Percentiles rank a stretch among this genome's conserved stretches.
Evolutionary conservation across 2,329 filamentous ascomycete genomes (phyloP).

Genomic region (Allantophomopsis lycopodina): DNA sequence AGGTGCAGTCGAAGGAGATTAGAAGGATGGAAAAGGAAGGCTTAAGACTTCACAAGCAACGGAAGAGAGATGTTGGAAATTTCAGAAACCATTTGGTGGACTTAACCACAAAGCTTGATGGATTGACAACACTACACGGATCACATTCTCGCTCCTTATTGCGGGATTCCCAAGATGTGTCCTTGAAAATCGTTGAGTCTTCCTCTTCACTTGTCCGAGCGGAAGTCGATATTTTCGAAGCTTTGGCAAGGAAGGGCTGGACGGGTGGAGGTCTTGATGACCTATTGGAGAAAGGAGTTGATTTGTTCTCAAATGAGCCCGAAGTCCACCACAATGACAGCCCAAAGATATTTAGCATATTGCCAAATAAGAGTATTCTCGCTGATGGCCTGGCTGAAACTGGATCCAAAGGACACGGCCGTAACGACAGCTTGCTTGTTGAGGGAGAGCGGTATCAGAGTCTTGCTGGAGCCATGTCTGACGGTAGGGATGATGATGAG

Average conservation of each 20-base stretch:
- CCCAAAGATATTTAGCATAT: conserved; percentile 47
- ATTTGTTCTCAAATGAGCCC: conserved; percentile 38
- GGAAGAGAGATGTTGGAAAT: conserved; percentile 43
- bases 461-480: conserved; percentile 31
- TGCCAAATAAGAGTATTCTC: conserved; percentile 50
- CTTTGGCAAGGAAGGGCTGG: conserved; percentile 54
- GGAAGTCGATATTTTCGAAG: conserved; percentile 58
- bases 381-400: conserved; percentile 29
- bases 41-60: conserved; percentile 41
- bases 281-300: conserved; percentile 46
- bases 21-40: conserved; percentile 51
- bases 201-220: conserved; percentile 52
- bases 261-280: conserved; percentile 53
- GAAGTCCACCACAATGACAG: conserved; percentile 19
- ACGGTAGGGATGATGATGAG: conserved; percentile 22
- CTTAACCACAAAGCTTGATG: conserved; percentile 47
- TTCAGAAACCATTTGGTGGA: conserved; percentile 51
- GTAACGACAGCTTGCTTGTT: conserved; percentile 40
- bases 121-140: conserved; percentile 44
- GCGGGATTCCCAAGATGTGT: conserved; percentile 51
- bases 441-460: conserved; percentile 43
- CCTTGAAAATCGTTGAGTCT: conserved; percentile 45
- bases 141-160: conserved; percentile 45
- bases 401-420: conserved; percentile 20
- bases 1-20: conserved; percentile 43